Conservation (phyloP, 257 asterid genomes). For the Nyctanthes arbortristis region DNA sequence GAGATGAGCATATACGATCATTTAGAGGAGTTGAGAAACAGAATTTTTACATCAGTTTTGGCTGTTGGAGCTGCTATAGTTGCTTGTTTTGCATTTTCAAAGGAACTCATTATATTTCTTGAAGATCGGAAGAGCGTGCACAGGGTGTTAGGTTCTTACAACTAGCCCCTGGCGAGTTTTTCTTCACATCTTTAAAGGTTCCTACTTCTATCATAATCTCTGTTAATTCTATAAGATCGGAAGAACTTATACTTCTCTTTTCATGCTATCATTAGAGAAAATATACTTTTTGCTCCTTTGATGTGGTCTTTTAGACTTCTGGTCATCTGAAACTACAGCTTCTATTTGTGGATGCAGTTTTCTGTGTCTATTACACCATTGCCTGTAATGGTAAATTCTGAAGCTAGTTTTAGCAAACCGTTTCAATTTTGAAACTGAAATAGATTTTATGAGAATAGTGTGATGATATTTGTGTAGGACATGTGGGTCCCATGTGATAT, state of each 20-base stretch:
- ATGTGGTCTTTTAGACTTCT: not conserved
- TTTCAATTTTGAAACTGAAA: too few relatives aligned
- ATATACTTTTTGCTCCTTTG: not conserved
- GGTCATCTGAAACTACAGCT: conserved; percentile 8
- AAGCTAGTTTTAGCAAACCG: not conserved
- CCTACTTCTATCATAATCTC: conserved; percentile 5
- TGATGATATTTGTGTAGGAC: too few relatives aligned
- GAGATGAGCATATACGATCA: conserved; percentile 96
- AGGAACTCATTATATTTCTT: conserved; percentile 87
- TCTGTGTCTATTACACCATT: not conserved
- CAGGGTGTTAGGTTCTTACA: conserved; percentile 98
- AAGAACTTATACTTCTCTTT: not conserved
- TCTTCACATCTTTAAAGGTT: conserved; percentile 92
- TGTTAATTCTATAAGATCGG: not conserved
- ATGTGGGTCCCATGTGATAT: too few relatives aligned
- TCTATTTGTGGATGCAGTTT: not conserved
- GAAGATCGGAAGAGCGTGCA: conserved; percentile 80
- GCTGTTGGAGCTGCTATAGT: conserved; percentile 88
- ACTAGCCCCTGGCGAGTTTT: conserved; percentile 97
- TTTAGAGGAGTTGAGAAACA: conserved; percentile 83
- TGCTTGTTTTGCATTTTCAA: conserved; percentile 87
- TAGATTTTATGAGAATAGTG: too few relatives aligned
- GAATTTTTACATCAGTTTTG: conserved; percentile 78
- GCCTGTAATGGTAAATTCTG: not conserved
- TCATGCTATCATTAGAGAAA: not conserved